These are phyloP conservation scores for Zelopaecilomyces penicillatus DNA, from an alignment of 2,329 filamentous ascomycete genomes.

Conservation along the genomic window DNA sequence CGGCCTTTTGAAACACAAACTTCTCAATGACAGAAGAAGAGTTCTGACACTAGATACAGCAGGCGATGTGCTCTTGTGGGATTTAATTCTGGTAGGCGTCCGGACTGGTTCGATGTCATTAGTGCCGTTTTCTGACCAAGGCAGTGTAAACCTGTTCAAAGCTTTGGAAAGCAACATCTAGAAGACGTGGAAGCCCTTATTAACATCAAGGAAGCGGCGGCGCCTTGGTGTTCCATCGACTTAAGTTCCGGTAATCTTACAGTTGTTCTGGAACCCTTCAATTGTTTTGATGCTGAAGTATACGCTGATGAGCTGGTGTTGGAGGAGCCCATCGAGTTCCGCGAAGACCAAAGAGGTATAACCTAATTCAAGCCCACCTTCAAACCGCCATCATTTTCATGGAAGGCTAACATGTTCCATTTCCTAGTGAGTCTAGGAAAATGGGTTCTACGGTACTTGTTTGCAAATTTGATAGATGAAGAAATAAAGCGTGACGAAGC, in stretches of 20 bases:
- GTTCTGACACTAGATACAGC: constrained; percentile 91
- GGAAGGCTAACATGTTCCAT: constrained; percentile 14
- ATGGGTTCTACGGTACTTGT: constrained; percentile 90
- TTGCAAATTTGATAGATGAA: constrained; percentile 81
- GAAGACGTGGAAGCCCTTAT: constrained; percentile 84
- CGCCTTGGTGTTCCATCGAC: constrained; percentile 94
- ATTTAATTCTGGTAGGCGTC: constrained; percentile 67
- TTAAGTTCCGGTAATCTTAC: constrained; percentile 86
- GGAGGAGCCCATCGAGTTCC: constrained; percentile 67
- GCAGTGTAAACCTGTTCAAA: constrained; percentile 76
- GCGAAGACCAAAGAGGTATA: constrained; percentile 85
- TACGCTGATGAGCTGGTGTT: constrained; percentile 84
- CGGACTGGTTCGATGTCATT: too few relatives aligned
- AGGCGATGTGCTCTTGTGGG: constrained; percentile 91
- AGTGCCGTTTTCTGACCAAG: constrained; percentile 8
- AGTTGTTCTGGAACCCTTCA: constrained; percentile 85
- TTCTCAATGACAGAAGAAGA: constrained; percentile 82
- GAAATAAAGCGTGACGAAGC: constrained; percentile 75
- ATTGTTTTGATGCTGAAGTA: constrained; percentile 95
- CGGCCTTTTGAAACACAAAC: constrained; percentile 84
- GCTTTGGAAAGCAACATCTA: constrained; percentile 89
- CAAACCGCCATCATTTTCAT: not conserved
- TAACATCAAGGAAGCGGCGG: constrained; percentile 81
- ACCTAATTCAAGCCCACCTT: not conserved
- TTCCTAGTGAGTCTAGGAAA: constrained; percentile 84